These are phyloP conservation scores for Leersia perrieri DNA, from an alignment of 176 grass and related monocot genomes.

Conservation along the genomic window DNA sequence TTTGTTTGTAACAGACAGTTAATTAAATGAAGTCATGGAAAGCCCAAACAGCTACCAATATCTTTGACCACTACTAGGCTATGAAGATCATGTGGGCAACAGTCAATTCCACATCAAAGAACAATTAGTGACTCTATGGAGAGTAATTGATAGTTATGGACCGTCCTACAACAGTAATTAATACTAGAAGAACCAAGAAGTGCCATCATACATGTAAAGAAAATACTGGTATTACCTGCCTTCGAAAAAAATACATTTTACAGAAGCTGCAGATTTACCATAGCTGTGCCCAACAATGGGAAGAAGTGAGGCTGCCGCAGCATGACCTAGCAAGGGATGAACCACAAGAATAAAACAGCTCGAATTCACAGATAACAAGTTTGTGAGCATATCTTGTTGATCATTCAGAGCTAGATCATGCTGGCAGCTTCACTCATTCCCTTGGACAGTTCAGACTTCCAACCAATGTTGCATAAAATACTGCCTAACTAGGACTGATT, in stretches of 20 bases:
- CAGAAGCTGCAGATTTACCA: not conserved
- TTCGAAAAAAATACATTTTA: not conserved
- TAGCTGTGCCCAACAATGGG: slow-evolving; percentile 46
- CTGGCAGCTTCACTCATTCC: slow-evolving; percentile 99
- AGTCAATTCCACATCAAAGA: not conserved
- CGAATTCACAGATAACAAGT: not conserved
- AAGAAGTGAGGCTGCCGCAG: slow-evolving; percentile 99
- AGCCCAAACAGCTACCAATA: not conserved
- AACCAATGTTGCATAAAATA: slow-evolving; percentile 45
- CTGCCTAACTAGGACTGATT: not conserved
- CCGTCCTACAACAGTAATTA: not conserved
- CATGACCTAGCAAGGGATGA: slow-evolving; percentile 95
- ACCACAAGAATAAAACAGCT: slow-evolving; percentile 23
- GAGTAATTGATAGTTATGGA: not conserved
- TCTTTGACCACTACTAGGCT: not conserved
- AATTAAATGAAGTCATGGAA: not conserved
- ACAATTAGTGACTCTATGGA: no score
- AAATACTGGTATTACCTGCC: not conserved
- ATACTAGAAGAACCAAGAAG: not conserved
- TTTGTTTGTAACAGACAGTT: not conserved
- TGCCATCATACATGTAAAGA: not conserved
- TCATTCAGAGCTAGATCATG: slow-evolving; percentile 97
- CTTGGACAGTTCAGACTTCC: slow-evolving; percentile 43
- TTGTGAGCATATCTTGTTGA: not conserved
- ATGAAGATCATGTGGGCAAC: not conserved